These are phyloP conservation scores for Acanthamoeba royreba DNA, from an alignment of 208 protist genomes.

Conservation along the genomic window DNA sequence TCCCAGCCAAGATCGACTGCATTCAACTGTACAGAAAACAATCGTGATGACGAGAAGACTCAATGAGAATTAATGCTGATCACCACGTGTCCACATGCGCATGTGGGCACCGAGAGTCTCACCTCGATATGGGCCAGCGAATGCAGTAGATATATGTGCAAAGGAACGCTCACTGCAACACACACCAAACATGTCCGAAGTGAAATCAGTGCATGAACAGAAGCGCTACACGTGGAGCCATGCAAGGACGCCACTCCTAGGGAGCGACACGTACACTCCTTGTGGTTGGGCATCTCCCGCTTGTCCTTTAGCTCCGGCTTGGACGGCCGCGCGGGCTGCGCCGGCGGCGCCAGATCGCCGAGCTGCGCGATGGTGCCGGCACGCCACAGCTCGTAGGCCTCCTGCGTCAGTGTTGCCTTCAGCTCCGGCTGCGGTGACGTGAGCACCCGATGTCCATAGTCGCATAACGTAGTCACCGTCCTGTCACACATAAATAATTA, in stretches of 20 bases:
- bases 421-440: not conserved
- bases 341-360: not conserved
- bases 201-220: not conserved
- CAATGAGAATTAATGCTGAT: not conserved
- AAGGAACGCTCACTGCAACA: not conserved
- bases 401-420: not conserved
- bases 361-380: not conserved
- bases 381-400: not conserved
- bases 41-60: not conserved
- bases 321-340: not conserved
- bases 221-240: not conserved
- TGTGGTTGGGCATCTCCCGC: not conserved
- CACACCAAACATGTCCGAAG: not conserved
- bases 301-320: not conserved
- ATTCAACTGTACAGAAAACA: not conserved
- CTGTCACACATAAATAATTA: not conserved
- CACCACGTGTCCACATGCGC: too few relatives aligned
- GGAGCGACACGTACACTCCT: not conserved
- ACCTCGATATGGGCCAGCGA: conserved; percentile 20
- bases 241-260: not conserved
- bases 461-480: not conserved
- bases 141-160: not conserved
- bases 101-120: not conserved
- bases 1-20: conserved; percentile 41
- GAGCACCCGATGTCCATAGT: not conserved